These are phyloP conservation scores for Camellia japonica DNA, from an alignment of 148 eudicot genomes.

Conservation along the genomic window DNA sequence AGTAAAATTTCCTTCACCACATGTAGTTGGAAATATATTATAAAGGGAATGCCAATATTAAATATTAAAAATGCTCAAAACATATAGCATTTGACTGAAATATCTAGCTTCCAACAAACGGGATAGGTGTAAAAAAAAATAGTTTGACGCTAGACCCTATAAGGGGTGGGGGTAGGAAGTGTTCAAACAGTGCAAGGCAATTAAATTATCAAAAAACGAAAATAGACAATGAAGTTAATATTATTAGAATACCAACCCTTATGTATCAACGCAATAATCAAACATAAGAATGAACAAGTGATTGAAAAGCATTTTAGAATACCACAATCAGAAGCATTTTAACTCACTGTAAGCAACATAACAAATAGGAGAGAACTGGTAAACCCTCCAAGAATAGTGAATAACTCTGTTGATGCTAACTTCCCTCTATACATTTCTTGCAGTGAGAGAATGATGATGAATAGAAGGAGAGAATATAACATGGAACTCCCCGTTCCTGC, in stretches of 20 bases:
- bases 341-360: slow-evolving; percentile 60
- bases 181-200: neutral
- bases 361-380: slow-evolving; percentile 72
- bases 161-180: neutral
- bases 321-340: neutral
- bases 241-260: neutral
- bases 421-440: slow-evolving; percentile 79
- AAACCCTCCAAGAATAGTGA: slow-evolving; percentile 89
- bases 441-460: slow-evolving; percentile 65
- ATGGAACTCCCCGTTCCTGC: slow-evolving; percentile 78
- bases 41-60: too few species aligned
- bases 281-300: neutral
- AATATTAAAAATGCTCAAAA: neutral
- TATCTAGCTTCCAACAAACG: neutral
- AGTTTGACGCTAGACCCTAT: neutral
- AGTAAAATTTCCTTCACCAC: too few species aligned
- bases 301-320: neutral
- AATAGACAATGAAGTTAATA: neutral
- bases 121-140: neutral
- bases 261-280: neutral
- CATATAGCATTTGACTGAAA: neutral
- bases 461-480: slow-evolving; percentile 63
- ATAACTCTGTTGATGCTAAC: slow-evolving; percentile 80
- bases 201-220: neutral
- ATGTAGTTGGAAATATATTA: too few species aligned